Evolutionary conservation across 2,329 filamentous ascomycete genomes (phyloP).

Genomic region (Onygenales sp.): DNA sequence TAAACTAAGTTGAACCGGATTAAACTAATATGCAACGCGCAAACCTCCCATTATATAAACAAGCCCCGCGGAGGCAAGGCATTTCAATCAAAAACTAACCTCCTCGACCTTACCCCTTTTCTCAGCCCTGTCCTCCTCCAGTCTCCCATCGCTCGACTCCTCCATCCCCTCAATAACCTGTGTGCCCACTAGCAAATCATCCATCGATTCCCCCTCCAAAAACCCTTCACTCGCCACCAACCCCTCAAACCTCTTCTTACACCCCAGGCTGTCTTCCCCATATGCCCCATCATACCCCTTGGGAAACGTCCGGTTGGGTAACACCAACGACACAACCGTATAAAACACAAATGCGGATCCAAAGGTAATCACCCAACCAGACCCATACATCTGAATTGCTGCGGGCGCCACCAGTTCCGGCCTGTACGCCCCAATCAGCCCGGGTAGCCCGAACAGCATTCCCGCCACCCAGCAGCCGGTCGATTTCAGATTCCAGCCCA

Average conservation of each 20-base stretch:
- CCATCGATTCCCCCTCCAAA: background rate
- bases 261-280: background rate
- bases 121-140: no score
- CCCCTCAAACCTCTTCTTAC: background rate
- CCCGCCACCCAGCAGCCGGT: background rate
- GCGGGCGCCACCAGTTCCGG: background rate
- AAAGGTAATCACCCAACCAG: background rate
- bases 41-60: no score
- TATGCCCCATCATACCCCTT: background rate
- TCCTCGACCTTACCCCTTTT: no score
- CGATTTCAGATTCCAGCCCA: background rate
- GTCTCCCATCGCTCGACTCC: no score
- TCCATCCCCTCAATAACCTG: no score
- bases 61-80: no score
- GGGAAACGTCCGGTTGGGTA: background rate
- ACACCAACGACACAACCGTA: background rate
- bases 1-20: no score
- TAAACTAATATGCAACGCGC: no score
- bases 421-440: background rate
- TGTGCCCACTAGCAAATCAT: background rate
- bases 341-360: background rate
- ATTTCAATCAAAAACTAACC: no score
- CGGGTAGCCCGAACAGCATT: background rate
- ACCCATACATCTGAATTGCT: background rate
- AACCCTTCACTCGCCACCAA: background rate